A percentile compares a stretch with the other conserved stretches of the same genome.
These are phyloP conservation scores for Hypsizygus marmoreus DNA, from an alignment of 768 basidiomycete species.

Conservation along the genomic window DNA sequence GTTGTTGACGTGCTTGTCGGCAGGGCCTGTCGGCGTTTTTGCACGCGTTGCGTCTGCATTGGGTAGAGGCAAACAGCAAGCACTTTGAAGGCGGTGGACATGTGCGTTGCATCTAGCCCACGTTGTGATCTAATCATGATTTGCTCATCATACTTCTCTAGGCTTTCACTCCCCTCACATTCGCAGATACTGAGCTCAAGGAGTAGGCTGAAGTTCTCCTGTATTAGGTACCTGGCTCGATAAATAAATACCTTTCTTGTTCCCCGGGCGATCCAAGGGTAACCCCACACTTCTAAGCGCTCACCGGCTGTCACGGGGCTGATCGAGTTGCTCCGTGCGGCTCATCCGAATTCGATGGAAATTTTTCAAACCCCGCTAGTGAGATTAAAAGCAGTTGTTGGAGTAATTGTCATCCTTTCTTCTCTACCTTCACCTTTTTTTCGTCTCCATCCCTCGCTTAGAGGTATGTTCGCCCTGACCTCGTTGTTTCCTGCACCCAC, in stretches of 20 bases:
- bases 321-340: constrained; percentile 18
- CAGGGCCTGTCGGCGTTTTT: constrained; percentile 94
- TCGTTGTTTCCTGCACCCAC: constrained; percentile 8
- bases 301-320: constrained; percentile 22
- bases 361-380: constrained; percentile 44
- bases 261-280: not conserved
- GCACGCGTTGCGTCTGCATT: constrained; percentile 94
- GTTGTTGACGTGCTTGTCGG: constrained; percentile 16
- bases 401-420: constrained; percentile 24
- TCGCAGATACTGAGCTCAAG: constrained; percentile 41
- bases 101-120: constrained; percentile 51
- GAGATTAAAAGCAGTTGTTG: constrained; percentile 33
- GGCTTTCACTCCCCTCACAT: constrained; percentile 53
- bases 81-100: constrained; percentile 90
- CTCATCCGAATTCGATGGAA: constrained; percentile 20
- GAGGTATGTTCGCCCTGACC: constrained; percentile 32
- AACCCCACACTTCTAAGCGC: constrained; percentile 17
- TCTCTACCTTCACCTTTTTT: constrained; percentile 38
- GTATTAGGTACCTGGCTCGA: not conserved
- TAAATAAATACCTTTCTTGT: not conserved
- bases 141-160: constrained; percentile 26
- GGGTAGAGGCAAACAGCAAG: constrained; percentile 98
- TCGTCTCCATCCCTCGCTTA: constrained; percentile 37
- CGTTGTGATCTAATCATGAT: constrained; percentile 20
- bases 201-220: constrained; percentile 27